These are phyloP conservation scores for Quercus variabilis DNA, from an alignment of 306 rosid species.

Conservation along the genomic window DNA sequence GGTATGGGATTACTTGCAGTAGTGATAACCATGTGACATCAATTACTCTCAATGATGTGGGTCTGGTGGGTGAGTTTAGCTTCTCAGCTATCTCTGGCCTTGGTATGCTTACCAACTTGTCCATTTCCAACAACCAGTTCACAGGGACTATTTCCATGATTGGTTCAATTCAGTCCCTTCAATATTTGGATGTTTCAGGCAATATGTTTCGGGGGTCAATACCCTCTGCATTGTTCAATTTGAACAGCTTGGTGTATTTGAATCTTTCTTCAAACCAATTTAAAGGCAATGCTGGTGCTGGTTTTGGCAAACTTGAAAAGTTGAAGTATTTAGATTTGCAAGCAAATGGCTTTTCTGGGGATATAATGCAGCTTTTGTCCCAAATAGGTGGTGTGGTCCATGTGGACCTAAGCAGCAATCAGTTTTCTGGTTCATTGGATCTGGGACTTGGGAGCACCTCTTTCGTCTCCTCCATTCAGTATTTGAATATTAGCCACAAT, in stretches of 20 bases:
- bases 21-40: constrained; percentile 53
- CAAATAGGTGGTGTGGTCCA: constrained; percentile 55
- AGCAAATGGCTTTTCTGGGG: constrained; percentile 59
- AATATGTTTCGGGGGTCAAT: constrained; percentile 53
- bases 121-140: constrained; percentile 60
- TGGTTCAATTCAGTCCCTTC: constrained; percentile 45
- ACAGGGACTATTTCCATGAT: constrained; percentile 46
- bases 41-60: constrained; percentile 49
- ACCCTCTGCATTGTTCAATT: constrained; percentile 34
- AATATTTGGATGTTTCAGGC: constrained; percentile 57
- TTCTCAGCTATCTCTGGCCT: constrained; percentile 56
- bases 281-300: constrained; percentile 43
- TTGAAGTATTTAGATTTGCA: constrained; percentile 52
- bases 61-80: constrained; percentile 59
- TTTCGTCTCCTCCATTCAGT: constrained; percentile 49
- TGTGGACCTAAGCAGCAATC: constrained; percentile 67
- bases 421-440: constrained; percentile 66
- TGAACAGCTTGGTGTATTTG: constrained; percentile 36
- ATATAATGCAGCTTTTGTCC: constrained; percentile 46
- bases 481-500: constrained; percentile 66
- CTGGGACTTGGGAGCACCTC: constrained; percentile 53
- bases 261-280: constrained; percentile 74
- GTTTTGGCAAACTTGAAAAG: constrained; percentile 49
- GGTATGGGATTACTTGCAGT: constrained; percentile 60
- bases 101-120: constrained; percentile 55